These are phyloP conservation scores for Penicillium hordei DNA, from an alignment of 2,329 filamentous ascomycete genomes.

Conservation along the genomic window DNA sequence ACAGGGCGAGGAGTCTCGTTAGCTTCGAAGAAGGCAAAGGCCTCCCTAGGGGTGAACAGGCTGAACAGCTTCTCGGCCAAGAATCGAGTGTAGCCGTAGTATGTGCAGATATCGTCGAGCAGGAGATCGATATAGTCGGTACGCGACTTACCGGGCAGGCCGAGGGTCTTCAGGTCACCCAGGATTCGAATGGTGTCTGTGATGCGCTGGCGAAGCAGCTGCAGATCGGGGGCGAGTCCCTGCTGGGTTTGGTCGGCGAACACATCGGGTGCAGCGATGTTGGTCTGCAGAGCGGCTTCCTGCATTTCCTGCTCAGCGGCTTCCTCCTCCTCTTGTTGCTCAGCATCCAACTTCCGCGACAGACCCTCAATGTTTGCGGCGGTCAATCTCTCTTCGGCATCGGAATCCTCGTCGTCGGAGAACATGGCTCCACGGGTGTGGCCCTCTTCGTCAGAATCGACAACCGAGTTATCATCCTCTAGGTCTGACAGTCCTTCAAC, in stretches of 20 bases:
- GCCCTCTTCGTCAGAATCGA: conserved; percentile 69
- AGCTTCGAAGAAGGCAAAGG: conserved; percentile 97
- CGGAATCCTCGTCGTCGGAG: conserved; percentile 91
- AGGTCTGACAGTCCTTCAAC: conserved; percentile 52
- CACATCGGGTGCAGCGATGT: conserved; percentile 75
- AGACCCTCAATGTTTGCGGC: conserved; percentile 95
- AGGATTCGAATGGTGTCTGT: conserved; percentile 91
- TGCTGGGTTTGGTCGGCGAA: conserved; percentile 59
- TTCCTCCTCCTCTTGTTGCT: conserved; percentile 74
- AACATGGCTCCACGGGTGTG: conserved; percentile 69
- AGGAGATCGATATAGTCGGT: conserved; percentile 86
- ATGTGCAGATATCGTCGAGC: conserved; percentile 87
- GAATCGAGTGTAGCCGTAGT: conserved; percentile 94
- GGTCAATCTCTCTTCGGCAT: conserved; percentile 85
- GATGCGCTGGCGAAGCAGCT: conserved; percentile 82
- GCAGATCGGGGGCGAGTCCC: conserved; percentile 81
- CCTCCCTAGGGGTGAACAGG: conserved; percentile 88
- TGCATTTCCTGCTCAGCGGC: conserved; percentile 83
- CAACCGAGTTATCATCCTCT: conserved; percentile 57
- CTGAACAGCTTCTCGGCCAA: conserved; percentile 95
- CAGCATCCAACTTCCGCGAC: conserved; percentile 76
- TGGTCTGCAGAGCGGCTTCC: conserved; percentile 84
- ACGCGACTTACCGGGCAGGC: conserved; percentile 76
- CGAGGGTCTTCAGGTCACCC: conserved; percentile 80
- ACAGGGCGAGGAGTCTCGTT: conserved; percentile 94